These are phyloP conservation scores for Solanum chiquidenum DNA, from an alignment of 257 asterid genomes.

Conservation along the genomic window DNA sequence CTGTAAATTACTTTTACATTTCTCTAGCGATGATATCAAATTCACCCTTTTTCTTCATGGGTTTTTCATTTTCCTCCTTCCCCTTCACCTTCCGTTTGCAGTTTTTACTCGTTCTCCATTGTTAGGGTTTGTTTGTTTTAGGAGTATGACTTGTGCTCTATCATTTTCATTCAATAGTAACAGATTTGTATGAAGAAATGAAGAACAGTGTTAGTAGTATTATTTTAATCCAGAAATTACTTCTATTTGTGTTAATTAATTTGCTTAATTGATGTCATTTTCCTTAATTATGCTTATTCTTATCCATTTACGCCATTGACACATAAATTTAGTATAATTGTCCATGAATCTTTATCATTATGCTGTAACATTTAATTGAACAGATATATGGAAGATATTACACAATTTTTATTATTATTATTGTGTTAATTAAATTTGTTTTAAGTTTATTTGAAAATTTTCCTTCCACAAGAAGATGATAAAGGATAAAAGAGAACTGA, in stretches of 20 bases:
- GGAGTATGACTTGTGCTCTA: neutral
- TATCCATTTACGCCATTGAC: too few species aligned
- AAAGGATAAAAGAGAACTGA: neutral
- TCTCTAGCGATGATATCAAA: neutral
- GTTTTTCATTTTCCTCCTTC: neutral
- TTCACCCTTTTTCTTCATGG: neutral
- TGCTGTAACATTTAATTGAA: neutral
- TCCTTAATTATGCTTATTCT: neutral
- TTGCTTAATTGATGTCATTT: neutral
- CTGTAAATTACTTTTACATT: neutral
- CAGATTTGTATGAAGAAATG: neutral
- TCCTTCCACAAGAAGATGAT: neutral
- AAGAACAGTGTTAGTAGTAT: neutral
- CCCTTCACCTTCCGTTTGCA: neutral
- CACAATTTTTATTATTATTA: neutral
- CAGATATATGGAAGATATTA: too few species aligned
- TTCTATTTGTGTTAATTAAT: neutral
- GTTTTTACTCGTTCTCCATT: neutral
- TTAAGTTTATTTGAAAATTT: too few species aligned
- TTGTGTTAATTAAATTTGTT: neutral
- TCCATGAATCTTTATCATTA: neutral
- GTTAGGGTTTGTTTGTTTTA: neutral
- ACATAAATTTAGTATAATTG: too few species aligned
- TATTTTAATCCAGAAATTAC: neutral
- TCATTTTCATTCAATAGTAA: neutral